Percentiles rank a stretch among this genome's conserved stretches.
These are phyloP conservation scores for Cutaneotrichosporon cavernicola DNA, from an alignment of 1,284 basidiomycete species.

Conservation along the genomic window DNA sequence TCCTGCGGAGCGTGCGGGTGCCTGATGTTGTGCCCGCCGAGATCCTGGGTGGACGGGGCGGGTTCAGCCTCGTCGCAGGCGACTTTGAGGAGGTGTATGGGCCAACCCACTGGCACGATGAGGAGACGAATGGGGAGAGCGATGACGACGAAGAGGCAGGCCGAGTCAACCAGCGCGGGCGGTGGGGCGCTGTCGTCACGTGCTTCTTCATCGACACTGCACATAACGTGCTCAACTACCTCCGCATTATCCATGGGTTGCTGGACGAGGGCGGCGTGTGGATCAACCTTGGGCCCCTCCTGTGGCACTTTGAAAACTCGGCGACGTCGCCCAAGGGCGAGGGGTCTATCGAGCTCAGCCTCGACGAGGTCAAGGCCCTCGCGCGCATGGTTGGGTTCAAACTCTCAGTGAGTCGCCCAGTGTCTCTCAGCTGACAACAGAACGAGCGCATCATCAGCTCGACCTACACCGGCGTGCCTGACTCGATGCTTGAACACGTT, in stretches of 20 bases:
- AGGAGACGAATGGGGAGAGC: constrained; percentile 44
- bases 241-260: constrained; percentile 74
- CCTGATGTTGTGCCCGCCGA: constrained; percentile 80
- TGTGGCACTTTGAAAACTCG: constrained; percentile 93
- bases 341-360: constrained; percentile 75
- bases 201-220: constrained; percentile 99
- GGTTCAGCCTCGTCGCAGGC: constrained; percentile 81
- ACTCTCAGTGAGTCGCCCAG: constrained; percentile 61
- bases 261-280: constrained; percentile 80
- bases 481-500: constrained; percentile 82
- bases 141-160: constrained; percentile 48
- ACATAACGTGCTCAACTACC: constrained; percentile 86
- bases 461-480: constrained; percentile 80
- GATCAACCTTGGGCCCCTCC: constrained; percentile 87
- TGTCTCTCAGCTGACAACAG: constrained; percentile 54
- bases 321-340: constrained; percentile 61
- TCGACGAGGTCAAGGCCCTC: constrained; percentile 81
- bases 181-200: constrained; percentile 87
- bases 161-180: constrained; percentile 59
- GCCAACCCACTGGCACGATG: constrained; percentile 33
- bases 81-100: constrained; percentile 93
- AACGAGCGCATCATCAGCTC: constrained; percentile 76
- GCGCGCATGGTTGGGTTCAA: constrained; percentile 77
- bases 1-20: constrained; percentile 68
- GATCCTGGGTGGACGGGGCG: constrained; percentile 59